Conservation (phyloP, 2,329 filamentous ascomycete genomes). For the Ophiosphaerella narmari region DNA sequence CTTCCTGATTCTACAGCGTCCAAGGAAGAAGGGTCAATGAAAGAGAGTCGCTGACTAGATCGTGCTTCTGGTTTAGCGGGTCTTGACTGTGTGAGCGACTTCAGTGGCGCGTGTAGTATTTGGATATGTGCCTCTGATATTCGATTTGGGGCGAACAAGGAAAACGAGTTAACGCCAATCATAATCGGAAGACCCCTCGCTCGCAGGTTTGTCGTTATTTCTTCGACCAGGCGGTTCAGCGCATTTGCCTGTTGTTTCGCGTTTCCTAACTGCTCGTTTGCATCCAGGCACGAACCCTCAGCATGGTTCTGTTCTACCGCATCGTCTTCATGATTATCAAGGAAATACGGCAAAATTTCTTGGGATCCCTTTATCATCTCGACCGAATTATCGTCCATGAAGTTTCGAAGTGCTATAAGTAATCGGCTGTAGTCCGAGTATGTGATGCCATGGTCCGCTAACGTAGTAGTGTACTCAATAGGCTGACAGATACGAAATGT, state of each 20-base stretch:
- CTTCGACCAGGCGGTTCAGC: constrained; percentile 22
- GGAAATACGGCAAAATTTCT: neutral
- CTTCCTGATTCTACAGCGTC: constrained; percentile 5
- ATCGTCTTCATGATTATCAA: neutral
- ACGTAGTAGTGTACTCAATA: constrained; percentile 29
- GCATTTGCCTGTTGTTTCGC: constrained; percentile 15
- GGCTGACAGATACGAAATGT: constrained; percentile 31
- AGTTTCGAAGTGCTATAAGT: constrained; percentile 17
- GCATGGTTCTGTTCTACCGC: neutral
- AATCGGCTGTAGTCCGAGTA: constrained; percentile 24
- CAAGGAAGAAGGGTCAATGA: constrained; percentile 22
- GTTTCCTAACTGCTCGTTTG: constrained; percentile 13
- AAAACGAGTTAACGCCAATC: constrained; percentile 29
- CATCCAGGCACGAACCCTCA: constrained; percentile 4
- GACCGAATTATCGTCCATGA: constrained; percentile 15
- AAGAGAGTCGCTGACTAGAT: constrained; percentile 10
- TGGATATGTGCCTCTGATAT: constrained; percentile 29
- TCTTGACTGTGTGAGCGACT: neutral
- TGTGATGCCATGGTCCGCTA: constrained; percentile 34
- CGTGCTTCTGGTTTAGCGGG: neutral
- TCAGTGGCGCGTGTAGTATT: constrained; percentile 12
- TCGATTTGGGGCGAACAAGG: constrained; percentile 27
- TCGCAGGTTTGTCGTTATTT: constrained; percentile 24
- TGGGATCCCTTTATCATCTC: constrained; percentile 6
- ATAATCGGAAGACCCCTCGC: constrained; percentile 24